Base-by-base conservation (phyloP, 2,329 filamentous ascomycete species). In the Gnomoniopsis sp. region DNA sequence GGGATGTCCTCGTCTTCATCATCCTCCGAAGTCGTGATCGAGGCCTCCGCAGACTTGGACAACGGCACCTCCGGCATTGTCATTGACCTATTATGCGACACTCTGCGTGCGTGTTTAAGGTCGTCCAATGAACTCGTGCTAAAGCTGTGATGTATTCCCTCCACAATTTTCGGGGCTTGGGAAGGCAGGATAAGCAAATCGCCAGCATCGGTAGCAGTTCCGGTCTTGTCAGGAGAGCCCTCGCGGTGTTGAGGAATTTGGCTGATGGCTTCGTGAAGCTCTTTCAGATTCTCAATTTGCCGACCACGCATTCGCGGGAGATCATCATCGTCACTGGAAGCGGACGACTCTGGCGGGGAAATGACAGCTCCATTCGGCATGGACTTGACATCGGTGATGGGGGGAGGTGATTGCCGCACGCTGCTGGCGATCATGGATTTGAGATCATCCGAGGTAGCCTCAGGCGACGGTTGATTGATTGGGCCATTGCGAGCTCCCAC, bases 341-440 rank as follows among this genome's bases (percentile, higher is more conserved):
- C 83, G 7, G 84, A 82, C 36, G 93, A 96, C 68, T 97, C 93
- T 11, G 93, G 93, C 38, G 93, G 93, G 0, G 93, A 97, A 60
- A 96, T 90, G 66, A 96, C 85, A 63, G 91, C 92, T 62, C 91
- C 91, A 62, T 86, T 85, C 46, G 92, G 91, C 72, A 96, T 95
- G 63, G 84, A 77, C 60, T 85, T 73, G 26, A 78, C 82, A 75
- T 91, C 86, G 63, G 87, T 90, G 63, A 91, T 75, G 19, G 91
- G 90, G n/a, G 90, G 88, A 17, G 91, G 91, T 50, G 92, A 96
- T 72, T 93, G 90, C 67, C 90, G 86, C 62, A 96, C 77, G 74
- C 86, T 90, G 71, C 79, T 79, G 57, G 77, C 65, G 17, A 74
- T 71, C 69, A 82, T 75, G 53, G 72, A 69, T 69, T 78, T 77